Conservation (phyloP, 371 early-diverging fungal genomes). For the Apophysomyces elegans region DNA sequence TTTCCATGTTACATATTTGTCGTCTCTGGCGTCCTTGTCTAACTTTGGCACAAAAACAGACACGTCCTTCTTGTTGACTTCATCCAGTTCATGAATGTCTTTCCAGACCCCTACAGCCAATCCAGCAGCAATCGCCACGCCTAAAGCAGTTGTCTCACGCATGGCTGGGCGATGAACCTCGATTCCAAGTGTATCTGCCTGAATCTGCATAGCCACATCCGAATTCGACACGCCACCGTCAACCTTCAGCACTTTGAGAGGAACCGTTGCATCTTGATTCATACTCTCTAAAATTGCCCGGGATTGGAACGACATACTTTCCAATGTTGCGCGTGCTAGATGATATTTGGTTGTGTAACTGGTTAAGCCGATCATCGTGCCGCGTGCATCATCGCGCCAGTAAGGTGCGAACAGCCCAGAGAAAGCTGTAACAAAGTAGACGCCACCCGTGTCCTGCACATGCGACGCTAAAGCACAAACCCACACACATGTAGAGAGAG, state of each 20-base stretch:
- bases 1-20: conserved; percentile 71
- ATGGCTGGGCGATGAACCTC: conserved; percentile 81
- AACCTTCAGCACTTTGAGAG: conserved; percentile 71
- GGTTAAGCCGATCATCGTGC: conserved; percentile 83
- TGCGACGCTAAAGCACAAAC: conserved; percentile 12
- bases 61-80: conserved; percentile 27
- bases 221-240: conserved; percentile 91
- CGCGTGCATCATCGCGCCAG: conserved; percentile 90
- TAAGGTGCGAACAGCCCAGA: conserved; percentile 91
- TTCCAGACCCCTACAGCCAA: conserved; percentile 77
- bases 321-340: conserved; percentile 84
- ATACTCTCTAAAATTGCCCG: conserved; percentile 86
- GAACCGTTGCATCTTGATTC: conserved; percentile 70
- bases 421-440: conserved; percentile 94
- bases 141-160: conserved; percentile 90
- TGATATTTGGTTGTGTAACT: conserved; percentile 82
- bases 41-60: conserved; percentile 43
- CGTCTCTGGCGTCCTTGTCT: conserved; percentile 54
- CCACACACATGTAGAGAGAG: not conserved
- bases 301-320: conserved; percentile 87
- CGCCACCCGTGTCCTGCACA: conserved; percentile 81
- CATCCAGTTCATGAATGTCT: conserved; percentile 22
- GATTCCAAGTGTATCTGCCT: conserved; percentile 83
- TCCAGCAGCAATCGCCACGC: conserved; percentile 91
- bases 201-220: conserved; percentile 84